Evolutionary conservation across 345 rosid genomes (phyloP), one percentile per base, ranked within the genome.

Genomic region (Pistacia atlantica): DNA sequence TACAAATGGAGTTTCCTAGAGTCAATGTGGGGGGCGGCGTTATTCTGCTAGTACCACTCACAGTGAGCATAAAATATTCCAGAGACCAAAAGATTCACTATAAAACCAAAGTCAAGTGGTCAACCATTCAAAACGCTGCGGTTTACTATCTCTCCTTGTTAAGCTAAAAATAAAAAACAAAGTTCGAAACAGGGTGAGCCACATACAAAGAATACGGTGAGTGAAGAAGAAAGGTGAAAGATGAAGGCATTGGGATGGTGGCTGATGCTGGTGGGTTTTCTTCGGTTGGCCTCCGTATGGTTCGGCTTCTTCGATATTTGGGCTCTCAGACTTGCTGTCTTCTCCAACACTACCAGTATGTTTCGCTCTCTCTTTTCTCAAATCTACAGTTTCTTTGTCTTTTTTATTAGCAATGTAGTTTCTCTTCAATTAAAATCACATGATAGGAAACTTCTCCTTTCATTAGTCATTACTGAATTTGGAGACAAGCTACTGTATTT

Each of bases 201-300:
- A 11, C 25, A 25, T 12, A 45, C 37, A 25, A 25, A 25, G 25
- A 25, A 25, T 25, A 25, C 25, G 46, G 20, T 45, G 69, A 37
- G 45, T 59, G 12, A 49, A 25, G 20, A 52, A 28, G n/a, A 2
- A 16, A 42, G 14, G 38, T 54, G 22, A 80, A 81, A 84, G 75
- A 91, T 95, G 99, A 87, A 95, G 86, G 84, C 94, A 13, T 84
- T 95, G 70, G 94, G 97, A 79, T 92, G 89, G 90, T 95, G 99
- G 98, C 69, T 92, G 79, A 89, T 95, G 95, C 81, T 95, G 76
- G 92, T 92, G 74, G 98, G 96, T 56, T 86, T 89, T 8, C 91
- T 93, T 63, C 90, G 99, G 77, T 83, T 95, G 76, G 92, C 90
- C n/a, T 90, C 99, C 56, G 98, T 92, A 55, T 95, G 97, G 96